Evolutionary conservation across 2,329 filamentous ascomycete species (phyloP).

Genomic region (Claviceps sp.): DNA sequence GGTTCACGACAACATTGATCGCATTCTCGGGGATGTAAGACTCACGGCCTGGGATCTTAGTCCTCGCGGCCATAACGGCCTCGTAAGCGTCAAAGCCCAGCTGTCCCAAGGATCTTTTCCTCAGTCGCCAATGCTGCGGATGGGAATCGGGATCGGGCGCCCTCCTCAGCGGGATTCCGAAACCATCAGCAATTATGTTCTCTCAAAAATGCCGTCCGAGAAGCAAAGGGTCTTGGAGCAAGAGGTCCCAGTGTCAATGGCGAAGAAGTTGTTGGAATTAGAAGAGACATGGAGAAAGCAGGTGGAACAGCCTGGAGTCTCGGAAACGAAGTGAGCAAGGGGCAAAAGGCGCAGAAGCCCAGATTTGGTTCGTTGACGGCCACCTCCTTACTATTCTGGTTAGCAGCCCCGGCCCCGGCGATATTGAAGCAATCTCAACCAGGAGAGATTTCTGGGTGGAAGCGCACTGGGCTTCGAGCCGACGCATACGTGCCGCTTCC

Average conservation of each 20-base stretch:
- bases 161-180: slow-evolving; percentile 53
- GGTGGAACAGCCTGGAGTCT: slow-evolving; percentile 11
- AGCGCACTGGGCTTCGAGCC: neutral
- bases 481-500: neutral
- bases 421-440: neutral
- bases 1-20: slow-evolving; percentile 81
- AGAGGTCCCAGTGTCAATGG: slow-evolving; percentile 37
- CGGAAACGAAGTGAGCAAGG: slow-evolving; percentile 24
- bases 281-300: too few species aligned
- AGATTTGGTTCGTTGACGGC: neutral
- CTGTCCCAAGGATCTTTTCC: slow-evolving; percentile 30
- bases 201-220: slow-evolving; percentile 47
- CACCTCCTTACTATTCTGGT: neutral
- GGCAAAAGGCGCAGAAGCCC: slow-evolving; percentile 6
- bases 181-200: slow-evolving; percentile 64
- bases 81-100: slow-evolving; percentile 49
- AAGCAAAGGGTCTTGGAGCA: slow-evolving; percentile 39
- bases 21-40: slow-evolving; percentile 51
- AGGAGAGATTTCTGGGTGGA: neutral
- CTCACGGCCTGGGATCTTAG: slow-evolving; percentile 51
- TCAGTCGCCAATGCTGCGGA: slow-evolving; percentile 35
- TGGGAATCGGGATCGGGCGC: slow-evolving; percentile 80
- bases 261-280: slow-evolving; percentile 30
- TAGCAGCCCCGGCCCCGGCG: neutral
- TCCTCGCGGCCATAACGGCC: slow-evolving; percentile 58